Conservation (phyloP, 2,329 filamentous ascomycete species). For the Alternaria metachromatica region DNA sequence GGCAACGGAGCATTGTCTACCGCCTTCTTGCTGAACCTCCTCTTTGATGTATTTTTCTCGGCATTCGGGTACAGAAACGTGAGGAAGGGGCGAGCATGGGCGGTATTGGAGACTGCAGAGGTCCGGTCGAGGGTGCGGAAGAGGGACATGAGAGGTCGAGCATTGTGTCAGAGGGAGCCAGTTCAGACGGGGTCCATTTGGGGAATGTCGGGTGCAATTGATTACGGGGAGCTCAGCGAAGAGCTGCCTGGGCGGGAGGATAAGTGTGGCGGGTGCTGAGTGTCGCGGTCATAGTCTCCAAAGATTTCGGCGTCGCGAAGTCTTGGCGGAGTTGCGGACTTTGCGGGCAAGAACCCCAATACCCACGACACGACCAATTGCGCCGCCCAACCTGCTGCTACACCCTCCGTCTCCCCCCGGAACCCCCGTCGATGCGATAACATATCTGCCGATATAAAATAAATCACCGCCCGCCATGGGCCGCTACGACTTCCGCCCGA, state of each 20-base stretch:
- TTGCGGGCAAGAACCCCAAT: constrained; percentile 8
- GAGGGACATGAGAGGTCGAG: constrained; percentile 69
- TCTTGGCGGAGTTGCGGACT: constrained; percentile 14
- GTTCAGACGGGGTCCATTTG: constrained; percentile 26
- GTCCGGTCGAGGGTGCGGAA: constrained; percentile 62
- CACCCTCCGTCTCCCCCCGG: background rate
- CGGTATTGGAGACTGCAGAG: constrained; percentile 57
- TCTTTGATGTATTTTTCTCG: constrained; percentile 6
- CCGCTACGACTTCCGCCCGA: constrained; percentile 59
- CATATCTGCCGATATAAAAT: background rate
- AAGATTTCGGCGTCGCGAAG: constrained; percentile 18
- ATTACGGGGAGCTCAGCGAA: constrained; percentile 26
- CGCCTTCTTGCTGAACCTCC: constrained; percentile 28
- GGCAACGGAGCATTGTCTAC: constrained; percentile 16
- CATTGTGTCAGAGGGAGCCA: constrained; percentile 59
- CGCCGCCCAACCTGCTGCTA: background rate
- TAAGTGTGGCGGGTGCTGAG: constrained; percentile 6
- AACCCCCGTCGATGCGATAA: background rate
- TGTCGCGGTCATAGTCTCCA: background rate
- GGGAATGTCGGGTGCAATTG: background rate
- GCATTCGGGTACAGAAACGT: constrained; percentile 42
- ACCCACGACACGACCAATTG: constrained; percentile 10
- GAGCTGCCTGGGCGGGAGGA: constrained; percentile 1
- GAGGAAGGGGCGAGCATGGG: constrained; percentile 36
- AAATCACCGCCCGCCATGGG: constrained; percentile 52